Conservation (phyloP, 257 asterid species). For the Jasminum sambac region DNA sequence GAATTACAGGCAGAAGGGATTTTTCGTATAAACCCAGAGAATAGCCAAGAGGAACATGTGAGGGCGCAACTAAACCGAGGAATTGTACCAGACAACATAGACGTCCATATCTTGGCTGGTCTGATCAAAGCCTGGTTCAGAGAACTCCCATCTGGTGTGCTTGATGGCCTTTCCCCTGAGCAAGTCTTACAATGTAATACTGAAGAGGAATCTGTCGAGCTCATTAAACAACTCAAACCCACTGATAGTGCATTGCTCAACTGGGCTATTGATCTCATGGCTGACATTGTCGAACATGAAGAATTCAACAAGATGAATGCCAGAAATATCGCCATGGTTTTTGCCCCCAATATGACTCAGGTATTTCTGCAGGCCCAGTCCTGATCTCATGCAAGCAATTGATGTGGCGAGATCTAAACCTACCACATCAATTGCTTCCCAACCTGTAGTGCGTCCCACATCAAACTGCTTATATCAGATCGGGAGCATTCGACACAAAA, state of each 20-base stretch:
- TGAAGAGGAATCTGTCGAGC: constrained; percentile 74
- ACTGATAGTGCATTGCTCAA: constrained; percentile 72
- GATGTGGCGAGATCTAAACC: too few species aligned
- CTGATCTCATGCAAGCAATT: too few species aligned
- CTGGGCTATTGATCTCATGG: constrained; percentile 98
- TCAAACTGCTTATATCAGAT: too few species aligned
- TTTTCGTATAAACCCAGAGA: constrained; percentile 94
- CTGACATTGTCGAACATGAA: constrained; percentile 93
- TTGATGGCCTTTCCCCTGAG: constrained; percentile 84
- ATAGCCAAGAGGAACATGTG: constrained; percentile 82
- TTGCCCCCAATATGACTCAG: constrained; percentile 98
- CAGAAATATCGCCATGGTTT: constrained; percentile 93
- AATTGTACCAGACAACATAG: constrained; percentile 80
- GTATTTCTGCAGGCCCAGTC: constrained; percentile 25
- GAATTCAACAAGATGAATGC: constrained; percentile 94
- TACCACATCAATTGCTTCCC: too few species aligned
- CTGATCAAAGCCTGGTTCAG: constrained; percentile 96
- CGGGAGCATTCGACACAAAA: too few species aligned
- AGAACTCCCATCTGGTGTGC: constrained; percentile 87
- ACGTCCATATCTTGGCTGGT: constrained; percentile 94
- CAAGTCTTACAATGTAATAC: constrained; percentile 77
- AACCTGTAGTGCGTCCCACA: too few species aligned
- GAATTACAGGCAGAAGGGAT: constrained; percentile 82
- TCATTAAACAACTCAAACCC: constrained; percentile 71
- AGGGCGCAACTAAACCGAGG: constrained; percentile 91